phyloP scores from a whole-genome alignment of 805 yeast genomes.

The Brettanomyces custersianus region DNA sequence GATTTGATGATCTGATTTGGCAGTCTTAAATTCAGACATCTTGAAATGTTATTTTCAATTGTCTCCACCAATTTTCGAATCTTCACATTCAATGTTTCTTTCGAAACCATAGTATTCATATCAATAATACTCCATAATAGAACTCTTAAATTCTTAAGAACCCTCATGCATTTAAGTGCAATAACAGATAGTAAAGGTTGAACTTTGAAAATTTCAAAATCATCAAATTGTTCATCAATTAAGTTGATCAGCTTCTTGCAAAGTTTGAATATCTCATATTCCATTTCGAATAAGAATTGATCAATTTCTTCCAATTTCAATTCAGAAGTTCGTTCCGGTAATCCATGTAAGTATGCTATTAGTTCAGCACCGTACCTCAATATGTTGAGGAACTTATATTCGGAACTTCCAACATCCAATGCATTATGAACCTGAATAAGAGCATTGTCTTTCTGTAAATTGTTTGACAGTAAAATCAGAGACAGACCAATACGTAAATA shows the following conservation, averaged over 20 bases:
- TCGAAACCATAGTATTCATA: constrained; percentile 13
- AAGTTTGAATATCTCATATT: constrained; percentile 21
- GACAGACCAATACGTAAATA: constrained; percentile 19
- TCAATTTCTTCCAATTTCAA: constrained; percentile 6
- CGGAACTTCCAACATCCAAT: constrained; percentile 11
- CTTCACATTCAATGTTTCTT: constrained; percentile 17
- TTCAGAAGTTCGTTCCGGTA: neutral
- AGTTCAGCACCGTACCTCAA: constrained; percentile 18
- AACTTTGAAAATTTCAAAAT: constrained; percentile 17
- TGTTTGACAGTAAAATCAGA: constrained; percentile 13
- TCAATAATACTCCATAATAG: constrained; percentile 16
- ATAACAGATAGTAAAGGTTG: constrained; percentile 21
- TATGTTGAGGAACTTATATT: constrained; percentile 19
- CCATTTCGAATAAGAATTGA: constrained; percentile 21
- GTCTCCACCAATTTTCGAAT: constrained; percentile 17
- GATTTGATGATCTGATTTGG: constrained; percentile 14
- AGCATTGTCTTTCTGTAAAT: constrained; percentile 10
- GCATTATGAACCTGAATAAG: constrained; percentile 7
- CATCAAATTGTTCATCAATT: constrained; percentile 24
- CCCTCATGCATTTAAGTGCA: constrained; percentile 19
- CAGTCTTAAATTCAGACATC: constrained; percentile 11
- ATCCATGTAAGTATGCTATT: constrained; percentile 6
- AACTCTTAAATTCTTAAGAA: constrained; percentile 10
- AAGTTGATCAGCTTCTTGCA: constrained; percentile 19
- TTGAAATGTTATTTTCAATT: constrained; percentile 8